phyloP scores from a whole-genome alignment of 768 basidiomycete species.

The Rhizopogon vulgaris region DNA sequence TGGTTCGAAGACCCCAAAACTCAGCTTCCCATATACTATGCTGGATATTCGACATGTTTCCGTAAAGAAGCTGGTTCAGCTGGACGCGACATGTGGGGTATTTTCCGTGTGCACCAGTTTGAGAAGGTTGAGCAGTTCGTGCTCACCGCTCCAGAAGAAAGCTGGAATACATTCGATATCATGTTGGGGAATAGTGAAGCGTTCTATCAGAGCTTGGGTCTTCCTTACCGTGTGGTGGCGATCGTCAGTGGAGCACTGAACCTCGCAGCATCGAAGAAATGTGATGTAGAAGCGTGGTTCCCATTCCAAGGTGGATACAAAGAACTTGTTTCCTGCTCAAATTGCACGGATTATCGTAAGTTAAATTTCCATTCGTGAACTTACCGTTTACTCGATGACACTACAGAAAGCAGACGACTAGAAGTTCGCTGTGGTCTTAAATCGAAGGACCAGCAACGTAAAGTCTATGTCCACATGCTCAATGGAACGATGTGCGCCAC shows the following conservation, averaged over 20 bases:
- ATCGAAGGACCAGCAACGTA: constrained; percentile 81
- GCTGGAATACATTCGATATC: constrained; percentile 87
- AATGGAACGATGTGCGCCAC: constrained; percentile 98
- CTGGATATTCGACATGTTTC: constrained; percentile 93
- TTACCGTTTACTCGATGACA: not conserved
- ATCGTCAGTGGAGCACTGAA: constrained; percentile 98
- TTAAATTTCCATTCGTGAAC: constrained; percentile 8
- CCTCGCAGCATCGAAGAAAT: constrained; percentile 95
- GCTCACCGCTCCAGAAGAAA: constrained; percentile 90
- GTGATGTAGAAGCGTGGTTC: constrained; percentile 98
- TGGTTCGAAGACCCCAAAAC: constrained; percentile 94
- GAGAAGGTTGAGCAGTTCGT: constrained; percentile 98
- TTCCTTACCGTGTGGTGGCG: constrained; percentile 88
- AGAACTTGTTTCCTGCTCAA: constrained; percentile 95
- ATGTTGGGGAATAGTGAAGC: constrained; percentile 90
- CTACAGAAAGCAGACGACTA: constrained; percentile 80
- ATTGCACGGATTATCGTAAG: constrained; percentile 99
- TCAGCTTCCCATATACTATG: constrained; percentile 89
- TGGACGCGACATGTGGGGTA: constrained; percentile 98
- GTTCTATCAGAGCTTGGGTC: constrained; percentile 92
- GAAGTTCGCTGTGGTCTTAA: constrained; percentile 94
- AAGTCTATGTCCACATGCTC: constrained; percentile 97
- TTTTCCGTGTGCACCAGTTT: constrained; percentile 99
- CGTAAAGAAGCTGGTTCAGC: constrained; percentile 98
- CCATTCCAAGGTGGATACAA: constrained; percentile 96